Base-by-base conservation (phyloP, 2,329 filamentous ascomycete genomes). In the Truncatella angustata region DNA sequence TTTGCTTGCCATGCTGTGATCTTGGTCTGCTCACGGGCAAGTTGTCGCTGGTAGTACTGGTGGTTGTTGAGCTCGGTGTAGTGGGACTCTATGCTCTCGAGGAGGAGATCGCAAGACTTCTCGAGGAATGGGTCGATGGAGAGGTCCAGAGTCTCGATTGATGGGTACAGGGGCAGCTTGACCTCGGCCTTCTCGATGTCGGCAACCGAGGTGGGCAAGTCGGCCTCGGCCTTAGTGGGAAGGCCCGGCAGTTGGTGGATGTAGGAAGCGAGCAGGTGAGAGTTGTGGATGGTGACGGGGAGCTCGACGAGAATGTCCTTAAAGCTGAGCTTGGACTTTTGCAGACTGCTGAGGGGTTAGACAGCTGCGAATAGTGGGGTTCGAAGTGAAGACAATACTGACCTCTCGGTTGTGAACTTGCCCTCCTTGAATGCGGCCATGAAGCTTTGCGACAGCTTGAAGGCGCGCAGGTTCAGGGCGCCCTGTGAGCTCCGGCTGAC, bases 21-120 rank as follows among this genome's bases (percentile, higher is more conserved):
- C 84, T 97, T 99, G 65, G 88, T 77, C 77, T 99, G 94, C 78
- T 99, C 94, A 63, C 94, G 90, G 50, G 87, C 88, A 53, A 97
- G 81, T 67, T 95, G 91, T 66, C 94, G 85, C 77, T 97, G 91
- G 79, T 97, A 97, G 82, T 83, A 85, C 73, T 97, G 92, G 78
- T 95, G 94, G 82, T 99, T 99, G 85, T 97, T 97, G 70, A 96
- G 88, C 75, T 99, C 94, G 55, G 92, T 96, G 77, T 97, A 94
- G 79, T 99, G 94, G 51, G 88, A 88, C 79, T 99, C 94, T 70
- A 99, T 96, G 78, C 88, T 91, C 68, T 99, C 94, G 57, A 97
- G 85, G 52, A 99, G 84, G 61, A 97, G 84, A 69, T 99, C 93
- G 76, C 91, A 96, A 49, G 93, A 96, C 84, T 97, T 96, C 81